These are phyloP conservation scores for Selenicereus undatus DNA, from an alignment of 148 eudicot species.

Conservation along the genomic window DNA sequence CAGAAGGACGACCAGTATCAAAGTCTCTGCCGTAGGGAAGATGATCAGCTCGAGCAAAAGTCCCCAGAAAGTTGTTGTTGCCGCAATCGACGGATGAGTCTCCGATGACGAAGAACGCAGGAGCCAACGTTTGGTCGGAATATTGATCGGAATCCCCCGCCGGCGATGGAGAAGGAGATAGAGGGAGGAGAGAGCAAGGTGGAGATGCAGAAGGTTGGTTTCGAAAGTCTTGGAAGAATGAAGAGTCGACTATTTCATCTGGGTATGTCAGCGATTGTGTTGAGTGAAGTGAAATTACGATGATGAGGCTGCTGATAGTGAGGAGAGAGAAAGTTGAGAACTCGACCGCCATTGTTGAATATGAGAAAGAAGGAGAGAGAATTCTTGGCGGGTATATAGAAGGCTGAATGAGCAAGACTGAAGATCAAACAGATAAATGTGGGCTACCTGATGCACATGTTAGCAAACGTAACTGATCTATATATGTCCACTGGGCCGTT, in stretches of 20 bases:
- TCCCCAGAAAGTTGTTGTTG: conserved; percentile 81
- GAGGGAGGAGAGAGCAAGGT: conserved; percentile 8
- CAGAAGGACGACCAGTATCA: conserved; percentile 78
- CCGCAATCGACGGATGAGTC: conserved; percentile 94
- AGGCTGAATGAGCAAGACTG: not conserved
- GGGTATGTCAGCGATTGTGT: conserved; percentile 28
- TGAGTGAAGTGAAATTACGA: not conserved
- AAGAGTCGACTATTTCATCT: conserved; percentile 22
- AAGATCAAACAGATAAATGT: not conserved
- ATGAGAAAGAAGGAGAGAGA: not conserved
- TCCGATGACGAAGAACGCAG: conserved; percentile 80
- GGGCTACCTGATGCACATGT: not conserved
- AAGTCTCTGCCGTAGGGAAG: conserved; percentile 88
- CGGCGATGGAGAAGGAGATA: conserved; percentile 13
- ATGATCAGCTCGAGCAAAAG: conserved; percentile 83
- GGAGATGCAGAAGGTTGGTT: conserved; percentile 9
- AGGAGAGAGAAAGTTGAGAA: conserved; percentile 28
- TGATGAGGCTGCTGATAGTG: conserved; percentile 18
- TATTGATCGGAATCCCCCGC: not conserved
- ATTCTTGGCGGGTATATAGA: conserved; percentile 33
- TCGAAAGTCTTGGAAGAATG: conserved; percentile 29
- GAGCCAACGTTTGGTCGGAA: conserved; percentile 22
- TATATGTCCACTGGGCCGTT: no score
- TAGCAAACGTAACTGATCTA: no score
- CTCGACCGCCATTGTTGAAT: conserved; percentile 35